Evolutionary conservation across 345 rosid genomes (phyloP).

Genomic region (Leavenworthia alabamica): DNA sequence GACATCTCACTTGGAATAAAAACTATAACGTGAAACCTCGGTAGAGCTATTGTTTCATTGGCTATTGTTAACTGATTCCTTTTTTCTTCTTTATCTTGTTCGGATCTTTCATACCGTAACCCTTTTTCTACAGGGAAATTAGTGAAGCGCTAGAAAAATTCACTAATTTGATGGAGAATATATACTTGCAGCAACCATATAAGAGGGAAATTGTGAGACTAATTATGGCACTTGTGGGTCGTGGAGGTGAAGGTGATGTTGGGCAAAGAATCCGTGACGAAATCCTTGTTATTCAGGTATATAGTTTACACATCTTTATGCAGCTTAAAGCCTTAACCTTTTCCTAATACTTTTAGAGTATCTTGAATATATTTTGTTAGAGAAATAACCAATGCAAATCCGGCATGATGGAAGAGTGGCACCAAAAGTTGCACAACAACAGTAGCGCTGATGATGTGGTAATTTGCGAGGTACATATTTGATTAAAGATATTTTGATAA

Average conservation of each 20-base stretch:
- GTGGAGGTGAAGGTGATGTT: constrained; percentile 99
- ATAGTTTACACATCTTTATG: constrained; percentile 1
- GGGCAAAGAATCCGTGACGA: constrained; percentile 99
- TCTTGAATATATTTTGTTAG: constrained; percentile 28
- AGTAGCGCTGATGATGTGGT: constrained; percentile 96
- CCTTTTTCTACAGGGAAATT: constrained; percentile 57
- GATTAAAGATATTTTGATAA: not conserved
- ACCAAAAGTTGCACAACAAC: constrained; percentile 95
- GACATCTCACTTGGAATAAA: constrained; percentile 97
- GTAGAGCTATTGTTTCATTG: constrained; percentile 31
- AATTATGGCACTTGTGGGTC: constrained; percentile 89
- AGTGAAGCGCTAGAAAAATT: constrained; percentile 93
- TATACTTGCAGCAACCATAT: constrained; percentile 45
- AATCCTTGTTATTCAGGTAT: constrained; percentile 90
- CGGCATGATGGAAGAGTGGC: constrained; percentile 99
- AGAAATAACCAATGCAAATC: constrained; percentile 92
- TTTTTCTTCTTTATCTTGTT: not conserved
- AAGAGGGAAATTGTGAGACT: constrained; percentile 66
- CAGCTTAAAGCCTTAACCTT: not conserved
- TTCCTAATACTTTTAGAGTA: not conserved
- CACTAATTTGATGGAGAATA: constrained; percentile 65
- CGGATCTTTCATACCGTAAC: not conserved
- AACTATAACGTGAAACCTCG: constrained; percentile 98
- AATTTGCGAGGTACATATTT: constrained; percentile 74
- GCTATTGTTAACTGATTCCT: not conserved